phyloP scores from a whole-genome alignment of 176 grass and related monocot genomes.

The Themeda triandra region DNA sequence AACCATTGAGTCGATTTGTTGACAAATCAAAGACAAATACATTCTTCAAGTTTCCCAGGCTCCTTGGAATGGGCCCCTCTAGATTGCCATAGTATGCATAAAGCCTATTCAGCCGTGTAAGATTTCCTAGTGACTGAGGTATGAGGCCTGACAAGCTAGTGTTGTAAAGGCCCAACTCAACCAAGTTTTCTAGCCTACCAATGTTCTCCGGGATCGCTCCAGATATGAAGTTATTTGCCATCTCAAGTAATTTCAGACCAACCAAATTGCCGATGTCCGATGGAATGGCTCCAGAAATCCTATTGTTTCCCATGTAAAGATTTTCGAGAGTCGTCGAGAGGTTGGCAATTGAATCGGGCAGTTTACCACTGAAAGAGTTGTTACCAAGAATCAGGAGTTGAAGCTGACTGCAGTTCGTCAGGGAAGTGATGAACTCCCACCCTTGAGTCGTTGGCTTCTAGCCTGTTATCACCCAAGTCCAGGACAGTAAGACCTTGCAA shows the following conservation, averaged over 20 bases:
- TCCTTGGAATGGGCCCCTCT: conserved; percentile 21
- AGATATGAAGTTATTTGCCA: background rate
- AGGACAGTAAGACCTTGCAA: background rate
- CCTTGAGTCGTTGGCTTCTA: conserved; percentile 1
- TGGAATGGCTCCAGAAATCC: background rate
- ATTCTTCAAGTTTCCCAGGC: background rate
- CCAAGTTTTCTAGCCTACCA: conserved; percentile 1
- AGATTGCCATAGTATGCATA: background rate
- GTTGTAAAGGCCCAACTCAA: background rate
- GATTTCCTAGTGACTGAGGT: conserved; percentile 5
- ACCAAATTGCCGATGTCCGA: background rate
- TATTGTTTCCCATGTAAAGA: background rate
- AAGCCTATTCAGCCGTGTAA: background rate
- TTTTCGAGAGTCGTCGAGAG: background rate
- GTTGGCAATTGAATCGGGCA: background rate
- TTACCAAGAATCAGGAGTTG: background rate
- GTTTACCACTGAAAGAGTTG: background rate
- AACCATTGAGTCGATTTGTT: background rate
- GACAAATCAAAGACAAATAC: background rate
- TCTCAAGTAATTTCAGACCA: background rate
- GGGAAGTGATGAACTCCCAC: conserved; percentile 29
- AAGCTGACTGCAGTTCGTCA: conserved; percentile 18
- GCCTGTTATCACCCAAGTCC: background rate
- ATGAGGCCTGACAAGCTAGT: conserved; percentile 15
- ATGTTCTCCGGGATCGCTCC: conserved; percentile 18